Base-by-base conservation (phyloP, 1,284 basidiomycete species). In the Ustilago cynodontis region DNA sequence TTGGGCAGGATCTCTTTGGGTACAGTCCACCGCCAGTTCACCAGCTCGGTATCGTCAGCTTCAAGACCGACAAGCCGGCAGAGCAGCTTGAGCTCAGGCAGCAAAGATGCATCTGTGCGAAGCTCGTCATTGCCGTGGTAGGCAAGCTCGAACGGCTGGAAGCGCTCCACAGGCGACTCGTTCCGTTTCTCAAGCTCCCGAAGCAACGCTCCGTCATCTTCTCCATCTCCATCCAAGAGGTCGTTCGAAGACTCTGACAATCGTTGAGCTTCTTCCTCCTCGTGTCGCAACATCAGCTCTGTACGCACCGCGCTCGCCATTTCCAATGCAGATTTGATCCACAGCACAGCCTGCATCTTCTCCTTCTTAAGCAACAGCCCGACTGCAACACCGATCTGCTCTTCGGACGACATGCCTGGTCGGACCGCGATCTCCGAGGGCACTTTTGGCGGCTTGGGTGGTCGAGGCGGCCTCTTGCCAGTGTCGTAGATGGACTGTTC, bases 241-340 rank as follows among this genome's bases (percentile, higher is more conserved):
- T 28, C 43, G 26, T 26, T 29, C 14, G 47, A 49, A 26, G 47
- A 49, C 26, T 59, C 41, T 5, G 59, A 47, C 39, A 13, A 43
- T 14, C 57, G 64, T 57, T 55, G 59, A 16, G 59, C 61, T 50
- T 66, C 65, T 35, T 66, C 53, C 52, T 68, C 73, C 31, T 69
- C 62, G 33, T 77, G 61, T 28, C 65, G 56, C 47, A 70, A 47
- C 10, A 82, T 41, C 16, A 82, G 69, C 49, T 77, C 72, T 28
- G 66, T 62, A 10, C 83, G 78, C 58, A 73, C 70, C 14, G 75
- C 71, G 39, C 77, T 78, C 18, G 82, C 83, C 71, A 78, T 61
- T 54, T 85, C 84, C 43, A 86, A 54, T 0, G 72, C 80, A n/a
- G 71, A 75, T 61, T 82, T 83, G 64, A 86, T 59, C 84, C 84